A percentile compares a stretch with the other conserved stretches of the same genome.
Conservation (phyloP, 768 basidiomycete species). For the Fomitopsis pulvina region DNA sequence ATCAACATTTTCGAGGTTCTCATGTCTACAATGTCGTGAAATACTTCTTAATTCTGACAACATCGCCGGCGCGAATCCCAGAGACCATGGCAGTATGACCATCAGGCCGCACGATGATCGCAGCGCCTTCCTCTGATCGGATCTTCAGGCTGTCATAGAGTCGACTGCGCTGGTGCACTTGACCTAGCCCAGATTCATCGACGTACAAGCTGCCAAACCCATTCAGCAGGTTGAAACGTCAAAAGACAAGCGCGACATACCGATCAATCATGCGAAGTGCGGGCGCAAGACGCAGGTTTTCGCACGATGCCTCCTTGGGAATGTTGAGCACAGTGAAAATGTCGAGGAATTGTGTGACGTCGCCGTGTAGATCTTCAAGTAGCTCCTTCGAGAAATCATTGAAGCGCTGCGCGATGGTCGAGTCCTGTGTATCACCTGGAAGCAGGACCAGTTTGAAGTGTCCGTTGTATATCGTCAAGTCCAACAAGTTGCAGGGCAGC, state of each 20-base stretch:
- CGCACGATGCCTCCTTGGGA: not conserved
- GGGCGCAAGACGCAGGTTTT: not conserved
- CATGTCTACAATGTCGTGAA: too few species aligned
- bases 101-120: not conserved
- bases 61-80: not conserved
- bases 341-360: not conserved
- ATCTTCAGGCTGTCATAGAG: not conserved
- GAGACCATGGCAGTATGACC: not conserved
- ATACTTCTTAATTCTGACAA: not conserved
- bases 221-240: not conserved
- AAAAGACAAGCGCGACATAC: not conserved
- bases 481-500: constrained; percentile 46
- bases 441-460: constrained; percentile 54
- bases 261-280: not conserved
- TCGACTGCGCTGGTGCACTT: not conserved
- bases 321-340: not conserved
- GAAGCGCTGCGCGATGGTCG: not conserved
- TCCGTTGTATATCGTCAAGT: constrained; percentile 42
- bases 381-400: not conserved
- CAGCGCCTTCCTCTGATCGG: not conserved
- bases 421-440: constrained; percentile 30
- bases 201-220: not conserved
- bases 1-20: too few species aligned
- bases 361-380: not conserved
- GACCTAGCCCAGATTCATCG: not conserved